Conservation (phyloP, 768 basidiomycete species). For the Tulasnella sp. region DNA sequence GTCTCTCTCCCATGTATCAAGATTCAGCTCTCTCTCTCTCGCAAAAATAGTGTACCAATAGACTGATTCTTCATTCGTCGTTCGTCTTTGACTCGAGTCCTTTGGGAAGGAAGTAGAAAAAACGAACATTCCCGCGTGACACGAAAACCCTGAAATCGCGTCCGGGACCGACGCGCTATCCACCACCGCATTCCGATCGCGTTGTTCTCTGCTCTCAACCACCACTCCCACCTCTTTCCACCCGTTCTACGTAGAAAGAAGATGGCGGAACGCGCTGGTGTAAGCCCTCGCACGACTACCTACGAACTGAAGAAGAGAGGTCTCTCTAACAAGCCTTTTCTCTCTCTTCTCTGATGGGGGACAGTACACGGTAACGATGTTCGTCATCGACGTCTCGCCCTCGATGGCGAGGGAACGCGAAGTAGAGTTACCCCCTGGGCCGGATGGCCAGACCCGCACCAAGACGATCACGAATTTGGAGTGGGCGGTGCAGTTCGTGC, state of each 20-base stretch:
- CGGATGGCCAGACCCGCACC: constrained; percentile 38
- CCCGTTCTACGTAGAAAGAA: background rate
- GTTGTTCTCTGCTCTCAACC: background rate
- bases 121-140: background rate
- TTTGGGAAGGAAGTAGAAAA: background rate
- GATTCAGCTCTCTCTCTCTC: background rate
- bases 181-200: background rate
- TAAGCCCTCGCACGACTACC: background rate
- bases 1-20: background rate
- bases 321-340: background rate
- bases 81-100: background rate
- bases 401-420: constrained; percentile 63
- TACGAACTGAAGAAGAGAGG: background rate
- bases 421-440: constrained; percentile 43
- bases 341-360: no score
- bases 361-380: constrained; percentile 83
- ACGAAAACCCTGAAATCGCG: background rate
- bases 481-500: constrained; percentile 75
- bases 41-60: background rate
- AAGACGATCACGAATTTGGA: constrained; percentile 66
- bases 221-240: background rate
- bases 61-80: background rate
- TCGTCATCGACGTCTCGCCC: constrained; percentile 76
- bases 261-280: background rate
- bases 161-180: background rate